Conservation (phyloP, 139 green algal genomes). For the Tetraselmis striata region DNA sequence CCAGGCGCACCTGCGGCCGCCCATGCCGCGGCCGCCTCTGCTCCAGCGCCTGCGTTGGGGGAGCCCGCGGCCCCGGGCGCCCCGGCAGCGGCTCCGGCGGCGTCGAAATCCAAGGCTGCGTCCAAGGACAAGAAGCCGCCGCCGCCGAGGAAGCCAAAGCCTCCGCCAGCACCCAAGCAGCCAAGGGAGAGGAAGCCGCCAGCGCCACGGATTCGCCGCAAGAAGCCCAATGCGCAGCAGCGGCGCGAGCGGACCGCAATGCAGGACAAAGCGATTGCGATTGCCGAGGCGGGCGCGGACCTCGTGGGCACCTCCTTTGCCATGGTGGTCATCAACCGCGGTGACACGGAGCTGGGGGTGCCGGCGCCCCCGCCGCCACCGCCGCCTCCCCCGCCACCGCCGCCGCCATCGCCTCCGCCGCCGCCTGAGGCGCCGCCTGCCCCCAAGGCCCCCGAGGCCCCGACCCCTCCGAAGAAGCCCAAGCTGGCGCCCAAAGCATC, state of each 20-base stretch:
- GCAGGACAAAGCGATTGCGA: background rate
- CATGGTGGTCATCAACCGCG: background rate
- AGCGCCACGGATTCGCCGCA: background rate
- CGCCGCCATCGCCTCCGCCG: background rate
- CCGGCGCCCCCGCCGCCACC: too few relatives aligned
- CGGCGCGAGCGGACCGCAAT: background rate
- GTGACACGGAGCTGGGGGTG: background rate
- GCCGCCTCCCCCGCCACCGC: background rate
- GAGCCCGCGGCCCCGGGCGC: background rate
- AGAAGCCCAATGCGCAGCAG: background rate
- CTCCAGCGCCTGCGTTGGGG: background rate
- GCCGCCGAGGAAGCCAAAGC: background rate
- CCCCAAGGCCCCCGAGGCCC: too few relatives aligned
- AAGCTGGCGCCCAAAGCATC: too few relatives aligned
- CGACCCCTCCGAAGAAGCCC: too few relatives aligned
- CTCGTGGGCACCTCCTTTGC: background rate
- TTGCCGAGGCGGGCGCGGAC: background rate
- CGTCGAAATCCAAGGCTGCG: background rate
- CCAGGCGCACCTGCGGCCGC: background rate
- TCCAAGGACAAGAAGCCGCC: background rate
- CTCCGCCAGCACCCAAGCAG: background rate
- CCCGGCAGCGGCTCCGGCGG: background rate
- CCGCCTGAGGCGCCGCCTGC: too few relatives aligned
- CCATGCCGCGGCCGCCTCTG: background rate
- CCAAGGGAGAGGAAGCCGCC: background rate